Evolutionary conservation across 2,329 filamentous ascomycete species (phyloP).

Genomic region (Cadophora gregata): DNA sequence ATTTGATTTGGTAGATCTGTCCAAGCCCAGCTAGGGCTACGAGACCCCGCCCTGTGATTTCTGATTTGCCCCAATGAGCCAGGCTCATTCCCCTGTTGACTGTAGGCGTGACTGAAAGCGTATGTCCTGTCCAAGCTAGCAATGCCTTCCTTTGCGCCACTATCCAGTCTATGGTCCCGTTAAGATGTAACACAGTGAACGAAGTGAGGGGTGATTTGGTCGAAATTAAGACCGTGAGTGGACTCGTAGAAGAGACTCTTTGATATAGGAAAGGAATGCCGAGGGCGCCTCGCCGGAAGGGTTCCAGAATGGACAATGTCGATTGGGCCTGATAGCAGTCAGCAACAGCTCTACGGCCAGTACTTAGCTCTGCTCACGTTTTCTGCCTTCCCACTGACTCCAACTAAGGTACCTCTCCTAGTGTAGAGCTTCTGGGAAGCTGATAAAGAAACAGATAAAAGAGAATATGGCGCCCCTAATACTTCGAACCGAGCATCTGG

Average conservation of each 20-base stretch:
- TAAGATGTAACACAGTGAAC: constrained; percentile 85
- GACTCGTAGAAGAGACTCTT: constrained; percentile 83
- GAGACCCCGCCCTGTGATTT: constrained; percentile 85
- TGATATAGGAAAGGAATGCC: constrained; percentile 97
- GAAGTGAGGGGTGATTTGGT: constrained; percentile 87
- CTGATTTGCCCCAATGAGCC: constrained; percentile 90
- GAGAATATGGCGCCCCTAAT: constrained; percentile 87
- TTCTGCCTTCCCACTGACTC: constrained; percentile 86
- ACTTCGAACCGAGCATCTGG: constrained; percentile 95
- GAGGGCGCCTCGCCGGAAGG: constrained; percentile 77
- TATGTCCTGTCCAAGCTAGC: constrained; percentile 96
- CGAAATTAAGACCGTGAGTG: constrained; percentile 86
- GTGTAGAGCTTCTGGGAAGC: constrained; percentile 95
- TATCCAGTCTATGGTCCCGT: constrained; percentile 96
- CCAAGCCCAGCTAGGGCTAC: constrained; percentile 85
- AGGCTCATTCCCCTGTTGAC: constrained; percentile 77
- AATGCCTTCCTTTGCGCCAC: constrained; percentile 85
- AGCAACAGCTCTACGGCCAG: neutral
- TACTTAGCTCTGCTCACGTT: constrained; percentile 63
- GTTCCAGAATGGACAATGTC: constrained; percentile 84
- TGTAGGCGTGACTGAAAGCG: constrained; percentile 75
- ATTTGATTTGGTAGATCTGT: constrained; percentile 84
- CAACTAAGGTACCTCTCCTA: constrained; percentile 87
- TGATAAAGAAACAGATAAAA: constrained; percentile 91
- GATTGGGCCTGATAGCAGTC: constrained; percentile 72